Percentiles rank a stretch among this genome's conserved stretches.
These are phyloP conservation scores for Pholiota adiposa DNA, from an alignment of 1,284 basidiomycete species.

Conservation along the genomic window DNA sequence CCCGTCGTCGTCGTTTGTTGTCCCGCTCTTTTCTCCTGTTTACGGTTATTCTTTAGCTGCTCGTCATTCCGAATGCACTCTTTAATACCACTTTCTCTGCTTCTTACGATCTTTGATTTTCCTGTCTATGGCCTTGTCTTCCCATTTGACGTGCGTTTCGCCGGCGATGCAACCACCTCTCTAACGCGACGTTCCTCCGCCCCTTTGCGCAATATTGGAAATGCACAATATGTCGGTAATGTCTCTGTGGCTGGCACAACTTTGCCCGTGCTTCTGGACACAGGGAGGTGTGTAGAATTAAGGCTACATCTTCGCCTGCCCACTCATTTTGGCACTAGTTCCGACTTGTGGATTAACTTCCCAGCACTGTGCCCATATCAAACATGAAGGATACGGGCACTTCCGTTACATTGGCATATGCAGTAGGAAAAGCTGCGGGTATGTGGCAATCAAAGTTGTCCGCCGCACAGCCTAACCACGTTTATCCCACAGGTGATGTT, in stretches of 20 bases:
- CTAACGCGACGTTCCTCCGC: conserved; percentile 37
- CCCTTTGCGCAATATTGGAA: conserved; percentile 60
- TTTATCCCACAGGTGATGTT: conserved; percentile 52
- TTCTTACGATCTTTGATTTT: conserved; percentile 42
- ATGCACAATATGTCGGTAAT: conserved; percentile 63
- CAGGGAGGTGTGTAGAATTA: conserved; percentile 49
- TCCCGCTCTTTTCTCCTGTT: conserved; percentile 11
- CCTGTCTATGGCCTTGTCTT: conserved; percentile 47
- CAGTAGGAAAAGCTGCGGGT: conserved; percentile 70
- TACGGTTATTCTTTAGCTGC: conserved; percentile 10
- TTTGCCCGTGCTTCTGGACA: conserved; percentile 60
- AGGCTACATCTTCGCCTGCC: background rate
- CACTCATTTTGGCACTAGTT: conserved; percentile 39
- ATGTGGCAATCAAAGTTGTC: conserved; percentile 19
- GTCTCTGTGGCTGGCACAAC: conserved; percentile 55
- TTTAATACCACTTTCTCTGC: conserved; percentile 50
- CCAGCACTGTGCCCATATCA: conserved; percentile 48
- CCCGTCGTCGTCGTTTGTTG: conserved; percentile 1
- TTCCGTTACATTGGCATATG: conserved; percentile 61
- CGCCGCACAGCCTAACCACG: background rate
- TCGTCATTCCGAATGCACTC: conserved; percentile 45
- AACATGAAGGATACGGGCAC: conserved; percentile 56
- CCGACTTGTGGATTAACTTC: conserved; percentile 67
- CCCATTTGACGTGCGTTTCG: conserved; percentile 50
- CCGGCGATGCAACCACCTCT: conserved; percentile 15